Evolutionary conservation across 352 stramenopile species (phyloP).

Genomic region (Phytophthora cajani): DNA sequence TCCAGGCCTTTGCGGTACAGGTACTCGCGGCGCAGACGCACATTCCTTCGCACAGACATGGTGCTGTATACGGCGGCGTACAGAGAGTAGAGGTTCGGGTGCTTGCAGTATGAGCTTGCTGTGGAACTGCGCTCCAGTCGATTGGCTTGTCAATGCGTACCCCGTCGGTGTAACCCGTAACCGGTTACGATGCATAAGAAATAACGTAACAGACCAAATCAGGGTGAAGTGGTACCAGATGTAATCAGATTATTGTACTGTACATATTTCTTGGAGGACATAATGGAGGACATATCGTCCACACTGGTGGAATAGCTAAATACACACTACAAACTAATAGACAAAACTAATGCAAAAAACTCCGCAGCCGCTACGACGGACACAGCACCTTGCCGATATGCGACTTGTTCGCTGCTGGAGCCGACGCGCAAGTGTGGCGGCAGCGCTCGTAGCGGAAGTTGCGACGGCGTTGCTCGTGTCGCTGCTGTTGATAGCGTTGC

Average conservation of each 20-base stretch:
- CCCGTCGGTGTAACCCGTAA: not conserved
- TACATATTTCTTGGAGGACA: not conserved
- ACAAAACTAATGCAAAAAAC: conserved; percentile 29
- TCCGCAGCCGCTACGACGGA: conserved; percentile 26
- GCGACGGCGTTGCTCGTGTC: conserved; percentile 35
- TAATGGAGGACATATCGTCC: not conserved
- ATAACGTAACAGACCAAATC: not conserved
- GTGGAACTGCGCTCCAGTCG: conserved; percentile 26
- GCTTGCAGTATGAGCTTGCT: not conserved
- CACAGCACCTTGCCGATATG: conserved; percentile 42
- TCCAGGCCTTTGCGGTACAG: conserved; percentile 99
- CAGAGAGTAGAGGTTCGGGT: too few relatives aligned
- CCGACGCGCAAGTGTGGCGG: too few relatives aligned
- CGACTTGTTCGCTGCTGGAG: conserved; percentile 5
- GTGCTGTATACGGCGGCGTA: not conserved
- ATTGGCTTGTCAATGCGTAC: conserved; percentile 13
- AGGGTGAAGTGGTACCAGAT: not conserved
- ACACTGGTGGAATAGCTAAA: too few relatives aligned
- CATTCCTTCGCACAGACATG: conserved; percentile 94
- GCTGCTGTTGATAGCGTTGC: conserved; percentile 42
- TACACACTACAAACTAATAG: conserved; percentile 18
- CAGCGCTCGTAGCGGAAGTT: conserved; percentile 21
- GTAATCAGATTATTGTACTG: not conserved
- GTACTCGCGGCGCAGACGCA: conserved; percentile 98
- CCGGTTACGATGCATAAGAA: not conserved